Percentiles rank a stretch among this genome's conserved stretches.
These are phyloP conservation scores for Aspergillus ustus DNA, from an alignment of 2,329 filamentous ascomycete species.

Conservation along the genomic window DNA sequence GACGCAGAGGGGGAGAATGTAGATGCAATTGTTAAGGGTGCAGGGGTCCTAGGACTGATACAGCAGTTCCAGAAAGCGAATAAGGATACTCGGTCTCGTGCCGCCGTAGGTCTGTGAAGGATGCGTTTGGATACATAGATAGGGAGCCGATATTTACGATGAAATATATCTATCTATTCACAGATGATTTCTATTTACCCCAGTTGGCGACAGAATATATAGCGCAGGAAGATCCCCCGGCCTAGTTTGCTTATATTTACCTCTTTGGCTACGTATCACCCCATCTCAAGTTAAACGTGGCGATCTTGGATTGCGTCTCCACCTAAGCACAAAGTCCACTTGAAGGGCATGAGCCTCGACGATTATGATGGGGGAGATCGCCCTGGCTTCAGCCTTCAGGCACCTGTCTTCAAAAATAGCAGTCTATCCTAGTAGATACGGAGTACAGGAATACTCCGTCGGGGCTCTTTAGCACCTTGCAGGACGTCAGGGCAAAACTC, in stretches of 20 bases:
- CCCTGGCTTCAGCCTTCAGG: background rate
- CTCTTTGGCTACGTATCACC: no score
- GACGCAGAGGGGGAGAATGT: conserved; percentile 55
- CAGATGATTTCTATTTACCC: background rate
- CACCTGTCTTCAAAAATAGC: background rate
- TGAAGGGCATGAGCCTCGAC: no score
- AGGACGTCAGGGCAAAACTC: background rate
- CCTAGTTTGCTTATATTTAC: no score
- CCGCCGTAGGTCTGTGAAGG: conserved; percentile 40
- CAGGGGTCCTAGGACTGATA: conserved; percentile 67
- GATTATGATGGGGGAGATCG: no score
- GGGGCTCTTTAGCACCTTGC: background rate
- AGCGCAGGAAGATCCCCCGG: no score
- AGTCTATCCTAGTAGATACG: background rate
- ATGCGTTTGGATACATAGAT: background rate
- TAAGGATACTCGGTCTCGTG: conserved; percentile 42
- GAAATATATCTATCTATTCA: background rate
- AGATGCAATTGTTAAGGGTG: conserved; percentile 51
- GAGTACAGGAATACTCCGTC: background rate
- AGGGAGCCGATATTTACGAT: background rate
- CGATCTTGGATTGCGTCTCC: background rate
- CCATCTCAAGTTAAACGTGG: no score
- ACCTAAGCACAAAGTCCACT: no score
- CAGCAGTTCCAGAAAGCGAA: conserved; percentile 69
- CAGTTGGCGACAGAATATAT: background rate